phyloP scores from a whole-genome alignment of 306 rosid species.

The Carpinus fangiana region DNA sequence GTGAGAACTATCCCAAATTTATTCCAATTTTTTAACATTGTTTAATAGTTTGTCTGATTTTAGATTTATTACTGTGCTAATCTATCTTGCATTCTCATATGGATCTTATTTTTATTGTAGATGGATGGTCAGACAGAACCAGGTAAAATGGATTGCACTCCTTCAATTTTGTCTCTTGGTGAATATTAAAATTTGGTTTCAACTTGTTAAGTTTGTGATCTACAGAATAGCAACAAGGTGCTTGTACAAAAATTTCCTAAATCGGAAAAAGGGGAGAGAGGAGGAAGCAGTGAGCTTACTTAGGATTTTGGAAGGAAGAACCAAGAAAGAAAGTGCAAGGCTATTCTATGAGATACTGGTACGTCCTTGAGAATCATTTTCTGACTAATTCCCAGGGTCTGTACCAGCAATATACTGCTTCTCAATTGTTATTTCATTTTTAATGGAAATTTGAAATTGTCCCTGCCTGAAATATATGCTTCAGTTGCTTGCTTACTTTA shows the following conservation, averaged over 20 bases:
- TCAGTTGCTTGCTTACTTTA: background rate
- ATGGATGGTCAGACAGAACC: constrained; percentile 74
- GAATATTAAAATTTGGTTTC: constrained; percentile 7
- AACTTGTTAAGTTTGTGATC: constrained; percentile 16
- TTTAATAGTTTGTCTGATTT: background rate
- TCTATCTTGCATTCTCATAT: constrained; percentile 28
- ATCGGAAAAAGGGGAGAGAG: constrained; percentile 25
- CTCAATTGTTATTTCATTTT: background rate
- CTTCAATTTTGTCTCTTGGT: constrained; percentile 19
- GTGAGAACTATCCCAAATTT: constrained; percentile 54
- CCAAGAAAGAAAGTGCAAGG: constrained; percentile 67
- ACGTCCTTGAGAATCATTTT: constrained; percentile 28
- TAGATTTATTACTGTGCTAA: constrained; percentile 22
- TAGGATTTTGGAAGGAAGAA: constrained; percentile 38
- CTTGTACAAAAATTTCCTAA: constrained; percentile 48
- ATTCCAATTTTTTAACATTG: constrained; percentile 19
- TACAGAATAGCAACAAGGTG: constrained; percentile 59
- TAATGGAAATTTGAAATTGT: background rate
- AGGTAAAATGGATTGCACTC: constrained; percentile 47
- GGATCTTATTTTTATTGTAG: constrained; percentile 42
- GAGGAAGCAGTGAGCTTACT: constrained; percentile 47
- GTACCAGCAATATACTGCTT: background rate
- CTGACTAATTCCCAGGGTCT: background rate
- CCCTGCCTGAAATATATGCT: background rate
- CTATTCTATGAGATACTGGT: constrained; percentile 88